Evolutionary conservation across 805 yeast species (phyloP).

Genomic region (Metschnikowia cubensis): DNA sequence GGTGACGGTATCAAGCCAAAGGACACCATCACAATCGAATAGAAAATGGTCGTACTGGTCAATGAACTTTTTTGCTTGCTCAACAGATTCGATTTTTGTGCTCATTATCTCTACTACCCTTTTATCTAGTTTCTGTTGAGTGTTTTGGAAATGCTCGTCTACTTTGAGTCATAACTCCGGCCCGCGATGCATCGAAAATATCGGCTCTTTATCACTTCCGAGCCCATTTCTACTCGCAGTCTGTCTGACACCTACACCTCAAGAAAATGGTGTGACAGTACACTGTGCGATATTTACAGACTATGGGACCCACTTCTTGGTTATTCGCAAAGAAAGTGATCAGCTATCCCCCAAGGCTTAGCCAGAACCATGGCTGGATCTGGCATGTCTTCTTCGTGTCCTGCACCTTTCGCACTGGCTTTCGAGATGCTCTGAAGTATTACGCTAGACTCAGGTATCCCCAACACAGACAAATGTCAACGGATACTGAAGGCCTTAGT

Average conservation of each 20-base stretch:
- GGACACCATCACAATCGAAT: slow-evolving; percentile 42
- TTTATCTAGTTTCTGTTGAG: background rate
- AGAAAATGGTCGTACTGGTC: slow-evolving; percentile 35
- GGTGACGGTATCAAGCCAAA: slow-evolving; percentile 35
- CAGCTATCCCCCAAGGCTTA: background rate
- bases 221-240: background rate
- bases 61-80: slow-evolving; percentile 20
- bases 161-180: background rate
- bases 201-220: background rate
- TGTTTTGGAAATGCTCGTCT: background rate
- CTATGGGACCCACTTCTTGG: background rate
- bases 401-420: slow-evolving; percentile 1
- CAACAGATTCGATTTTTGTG: slow-evolving; percentile 7
- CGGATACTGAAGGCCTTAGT: background rate
- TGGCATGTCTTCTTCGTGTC: background rate
- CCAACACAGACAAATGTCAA: background rate
- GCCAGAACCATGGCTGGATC: background rate
- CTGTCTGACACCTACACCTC: background rate
- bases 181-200: background rate
- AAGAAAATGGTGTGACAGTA: background rate
- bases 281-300: background rate
- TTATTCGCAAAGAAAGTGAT: background rate
- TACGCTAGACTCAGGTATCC: background rate
- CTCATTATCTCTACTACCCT: background rate
- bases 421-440: background rate